Percentiles rank a stretch among this genome's conserved stretches.
These are phyloP conservation scores for Saccharum officinarum DNA, from an alignment of 176 grass and related monocot species.

Conservation along the genomic window DNA sequence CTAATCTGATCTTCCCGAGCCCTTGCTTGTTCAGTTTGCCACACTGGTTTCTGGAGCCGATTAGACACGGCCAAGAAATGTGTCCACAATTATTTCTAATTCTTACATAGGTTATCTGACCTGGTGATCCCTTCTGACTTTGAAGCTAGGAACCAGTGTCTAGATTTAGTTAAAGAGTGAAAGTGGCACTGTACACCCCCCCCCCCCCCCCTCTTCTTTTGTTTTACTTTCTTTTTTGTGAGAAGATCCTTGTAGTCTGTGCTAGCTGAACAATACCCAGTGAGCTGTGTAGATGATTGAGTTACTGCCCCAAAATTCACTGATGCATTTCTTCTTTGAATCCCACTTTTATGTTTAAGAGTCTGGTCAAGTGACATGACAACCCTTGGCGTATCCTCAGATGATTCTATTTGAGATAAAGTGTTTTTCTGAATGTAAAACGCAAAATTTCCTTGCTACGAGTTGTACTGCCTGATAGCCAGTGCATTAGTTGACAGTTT, in stretches of 20 bases:
- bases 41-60: neutral
- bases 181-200: no score
- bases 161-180: no score
- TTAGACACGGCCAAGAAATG: neutral
- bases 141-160: no score
- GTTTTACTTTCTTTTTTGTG: neutral
- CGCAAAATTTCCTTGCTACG: no score
- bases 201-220: no score
- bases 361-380: neutral
- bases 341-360: neutral
- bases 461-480: neutral
- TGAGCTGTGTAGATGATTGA: neutral
- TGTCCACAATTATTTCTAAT: neutral
- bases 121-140: neutral
- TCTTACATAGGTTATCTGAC: neutral
- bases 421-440: neutral
- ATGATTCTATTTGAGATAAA: neutral
- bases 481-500: conserved; percentile 13
- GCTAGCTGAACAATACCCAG: neutral
- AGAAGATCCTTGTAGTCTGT: neutral
- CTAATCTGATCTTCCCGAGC: neutral
- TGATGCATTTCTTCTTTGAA: neutral
- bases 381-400: neutral
- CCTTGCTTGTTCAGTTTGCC: neutral
- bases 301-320: neutral